Conservation (phyloP, 2,329 filamentous ascomycete genomes). For the Fusarium sp. region DNA sequence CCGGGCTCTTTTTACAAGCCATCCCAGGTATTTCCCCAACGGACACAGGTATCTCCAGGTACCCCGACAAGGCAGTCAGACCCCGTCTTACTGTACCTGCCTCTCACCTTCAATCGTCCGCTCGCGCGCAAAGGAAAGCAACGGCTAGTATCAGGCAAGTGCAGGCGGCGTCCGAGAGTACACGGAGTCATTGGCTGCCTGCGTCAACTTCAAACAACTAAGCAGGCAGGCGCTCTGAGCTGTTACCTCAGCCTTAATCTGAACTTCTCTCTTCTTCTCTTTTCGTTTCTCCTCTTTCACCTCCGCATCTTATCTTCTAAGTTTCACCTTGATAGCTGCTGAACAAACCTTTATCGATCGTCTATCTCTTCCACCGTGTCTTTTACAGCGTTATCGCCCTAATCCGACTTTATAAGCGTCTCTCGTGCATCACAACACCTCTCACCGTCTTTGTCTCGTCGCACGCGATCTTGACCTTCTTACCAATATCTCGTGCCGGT, state of each 20-base stretch:
- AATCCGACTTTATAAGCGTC: constrained; percentile 3
- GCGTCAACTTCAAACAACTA: constrained; percentile 44
- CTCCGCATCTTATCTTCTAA: constrained; percentile 9
- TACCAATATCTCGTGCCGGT: constrained; percentile 1
- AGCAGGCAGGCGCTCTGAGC: constrained; percentile 35
- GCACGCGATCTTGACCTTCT: constrained; percentile 30
- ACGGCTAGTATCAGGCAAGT: constrained; percentile 17
- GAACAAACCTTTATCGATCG: not conserved
- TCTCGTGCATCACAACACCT: constrained; percentile 8
- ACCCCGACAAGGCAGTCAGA: constrained; percentile 16
- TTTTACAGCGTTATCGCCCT: constrained; percentile 9
- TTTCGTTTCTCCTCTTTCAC: constrained; percentile 4
- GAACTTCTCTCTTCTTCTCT: constrained; percentile 26
- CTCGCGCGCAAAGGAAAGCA: constrained; percentile 15
- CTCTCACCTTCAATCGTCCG: constrained; percentile 8
- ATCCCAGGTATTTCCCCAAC: constrained; percentile 17
- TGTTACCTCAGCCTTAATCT: constrained; percentile 41
- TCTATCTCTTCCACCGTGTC: constrained; percentile 1
- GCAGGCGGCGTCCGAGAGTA: constrained; percentile 24
- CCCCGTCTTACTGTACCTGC: constrained; percentile 34
- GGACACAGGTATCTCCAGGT: constrained; percentile 25
- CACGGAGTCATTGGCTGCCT: constrained; percentile 47
- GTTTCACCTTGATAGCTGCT: constrained; percentile 20
- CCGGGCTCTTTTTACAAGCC: not conserved
- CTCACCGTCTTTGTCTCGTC: constrained; percentile 4